Evolutionary conservation across 2,329 filamentous ascomycete species (phyloP).

Genomic region (Blumeria graminis): DNA sequence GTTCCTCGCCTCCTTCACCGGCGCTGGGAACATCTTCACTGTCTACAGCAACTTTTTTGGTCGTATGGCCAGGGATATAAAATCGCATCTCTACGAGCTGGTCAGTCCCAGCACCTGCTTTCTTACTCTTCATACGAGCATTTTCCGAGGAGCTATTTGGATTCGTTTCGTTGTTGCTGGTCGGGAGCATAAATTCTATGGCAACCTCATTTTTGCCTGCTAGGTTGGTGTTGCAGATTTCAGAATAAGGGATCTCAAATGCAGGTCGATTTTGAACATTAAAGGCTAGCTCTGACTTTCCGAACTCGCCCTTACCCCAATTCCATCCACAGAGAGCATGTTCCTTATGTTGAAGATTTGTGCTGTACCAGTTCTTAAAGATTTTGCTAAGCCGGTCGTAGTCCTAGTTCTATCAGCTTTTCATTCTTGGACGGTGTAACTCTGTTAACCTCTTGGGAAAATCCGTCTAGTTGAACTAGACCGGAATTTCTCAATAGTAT

Average conservation of each 20-base stretch:
- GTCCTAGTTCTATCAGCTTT: conserved; percentile 28
- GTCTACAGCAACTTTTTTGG: conserved; percentile 37
- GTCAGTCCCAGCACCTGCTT: conserved; percentile 69
- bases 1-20: conserved; percentile 38
- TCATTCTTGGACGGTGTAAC: not conserved
- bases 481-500: conserved; percentile 64
- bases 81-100: conserved; percentile 97
- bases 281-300: conserved; percentile 83
- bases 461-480: conserved; percentile 84
- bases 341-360: conserved; percentile 75
- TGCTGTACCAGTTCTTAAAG: conserved; percentile 97
- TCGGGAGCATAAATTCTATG: conserved; percentile 67
- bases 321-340: conserved; percentile 95
- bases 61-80: conserved; percentile 82
- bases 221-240: conserved; percentile 93
- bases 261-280: conserved; percentile 91
- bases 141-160: conserved; percentile 52
- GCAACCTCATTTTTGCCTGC: conserved; percentile 96
- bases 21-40: conserved; percentile 47
- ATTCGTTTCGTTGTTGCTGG: conserved; percentile 45
- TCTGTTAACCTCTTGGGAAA: conserved; percentile 48
- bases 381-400: conserved; percentile 74
- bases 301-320: conserved; percentile 96
- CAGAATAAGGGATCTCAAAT: conserved; percentile 90
- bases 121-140: conserved; percentile 55